A percentile compares a stretch with the other conserved stretches of the same genome.
Evolutionary conservation across 2,329 filamentous ascomycete species (phyloP).

Genomic region (Fusarium gaditjirri): DNA sequence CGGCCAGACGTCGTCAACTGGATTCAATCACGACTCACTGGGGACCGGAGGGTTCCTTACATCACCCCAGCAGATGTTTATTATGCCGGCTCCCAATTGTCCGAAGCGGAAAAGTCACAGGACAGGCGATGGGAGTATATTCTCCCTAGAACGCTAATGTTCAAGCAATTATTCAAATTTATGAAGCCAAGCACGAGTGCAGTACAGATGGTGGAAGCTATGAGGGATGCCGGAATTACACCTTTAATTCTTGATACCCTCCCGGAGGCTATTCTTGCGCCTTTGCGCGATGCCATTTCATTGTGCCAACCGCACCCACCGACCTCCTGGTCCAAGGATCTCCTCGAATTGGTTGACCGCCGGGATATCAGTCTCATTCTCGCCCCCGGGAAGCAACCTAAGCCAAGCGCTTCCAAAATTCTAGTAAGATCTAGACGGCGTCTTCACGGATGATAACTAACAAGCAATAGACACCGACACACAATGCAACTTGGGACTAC

Average conservation of each 20-base stretch:
- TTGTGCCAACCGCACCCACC: conserved; percentile 86
- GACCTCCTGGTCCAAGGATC: conserved; percentile 74
- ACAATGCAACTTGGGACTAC: conserved; percentile 77
- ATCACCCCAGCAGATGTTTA: conserved; percentile 59
- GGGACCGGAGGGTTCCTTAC: conserved; percentile 51
- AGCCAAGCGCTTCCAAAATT: conserved; percentile 51
- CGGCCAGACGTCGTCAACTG: conserved; percentile 62
- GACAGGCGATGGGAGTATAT: conserved; percentile 58
- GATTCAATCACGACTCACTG: conserved; percentile 61
- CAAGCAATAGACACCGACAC: conserved; percentile 64
- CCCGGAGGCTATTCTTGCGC: conserved; percentile 83
- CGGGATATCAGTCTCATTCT: conserved; percentile 81
- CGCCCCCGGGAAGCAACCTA: conserved; percentile 51
- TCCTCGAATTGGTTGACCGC: conserved; percentile 81
- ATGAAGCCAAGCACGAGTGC: conserved; percentile 63
- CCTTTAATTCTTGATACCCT: conserved; percentile 79
- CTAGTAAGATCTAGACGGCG: conserved; percentile 50
- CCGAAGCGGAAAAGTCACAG: conserved; percentile 50
- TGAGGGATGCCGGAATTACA: conserved; percentile 76
- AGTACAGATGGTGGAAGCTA: conserved; percentile 76
- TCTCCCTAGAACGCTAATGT: conserved; percentile 75
- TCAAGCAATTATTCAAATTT: conserved; percentile 73
- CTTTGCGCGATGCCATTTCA: conserved; percentile 85
- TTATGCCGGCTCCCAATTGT: conserved; percentile 51
- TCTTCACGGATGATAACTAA: conserved; percentile 37